A percentile compares a stretch with the other conserved stretches of the same genome.
These are phyloP conservation scores for Elymus sibiricus DNA, from an alignment of 176 grass and related monocot species.

Conservation along the genomic window DNA sequence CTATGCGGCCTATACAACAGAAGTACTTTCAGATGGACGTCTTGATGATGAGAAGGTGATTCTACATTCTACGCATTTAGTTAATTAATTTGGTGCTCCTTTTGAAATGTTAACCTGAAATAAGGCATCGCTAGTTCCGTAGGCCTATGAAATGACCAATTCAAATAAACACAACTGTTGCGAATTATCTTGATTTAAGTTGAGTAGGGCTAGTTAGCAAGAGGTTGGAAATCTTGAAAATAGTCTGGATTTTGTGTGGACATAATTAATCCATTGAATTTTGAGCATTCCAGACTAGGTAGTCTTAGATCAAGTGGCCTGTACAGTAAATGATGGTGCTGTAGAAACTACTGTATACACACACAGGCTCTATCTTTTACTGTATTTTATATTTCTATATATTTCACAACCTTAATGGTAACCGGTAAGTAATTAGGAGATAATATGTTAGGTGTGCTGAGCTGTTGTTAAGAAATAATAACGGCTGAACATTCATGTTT, in stretches of 20 bases:
- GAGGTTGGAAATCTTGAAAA: neutral
- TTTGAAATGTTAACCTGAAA: conserved; percentile 10
- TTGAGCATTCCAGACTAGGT: neutral
- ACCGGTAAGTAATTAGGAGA: conserved; percentile 2
- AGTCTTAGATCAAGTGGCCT: conserved; percentile 9
- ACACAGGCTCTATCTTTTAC: neutral
- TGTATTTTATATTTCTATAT: neutral
- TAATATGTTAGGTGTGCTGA: neutral
- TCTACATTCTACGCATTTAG: neutral
- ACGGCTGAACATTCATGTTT: neutral
- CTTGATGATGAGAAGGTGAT: conserved; percentile 78
- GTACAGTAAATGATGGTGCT: neutral
- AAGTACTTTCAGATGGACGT: conserved; percentile 65
- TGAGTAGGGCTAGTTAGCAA: neutral
- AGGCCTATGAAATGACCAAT: neutral
- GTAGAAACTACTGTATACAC: neutral
- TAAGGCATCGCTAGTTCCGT: neutral
- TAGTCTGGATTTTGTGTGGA: neutral
- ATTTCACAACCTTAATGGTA: neutral
- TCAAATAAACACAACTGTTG: neutral
- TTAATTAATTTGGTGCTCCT: conserved; percentile 9
- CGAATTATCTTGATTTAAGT: conserved; percentile 11
- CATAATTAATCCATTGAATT: neutral
- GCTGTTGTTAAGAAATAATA: conserved; percentile 5
- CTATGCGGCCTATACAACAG: conserved; percentile 69